Evolutionary conservation across 805 yeast genomes (phyloP).

Genomic region (Candida loeiensis): DNA sequence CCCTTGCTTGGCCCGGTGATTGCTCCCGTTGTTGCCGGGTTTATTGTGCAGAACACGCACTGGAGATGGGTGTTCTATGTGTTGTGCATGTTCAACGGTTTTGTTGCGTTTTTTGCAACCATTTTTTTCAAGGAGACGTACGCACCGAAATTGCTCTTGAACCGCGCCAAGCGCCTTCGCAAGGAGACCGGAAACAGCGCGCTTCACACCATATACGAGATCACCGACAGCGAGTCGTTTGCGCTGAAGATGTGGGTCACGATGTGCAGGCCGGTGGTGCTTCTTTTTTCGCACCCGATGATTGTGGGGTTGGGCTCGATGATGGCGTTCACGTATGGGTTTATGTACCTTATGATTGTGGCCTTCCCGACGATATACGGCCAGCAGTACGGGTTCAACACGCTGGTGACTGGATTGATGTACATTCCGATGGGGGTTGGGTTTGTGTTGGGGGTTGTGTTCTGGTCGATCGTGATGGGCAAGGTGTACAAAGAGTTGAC

Average conservation of each 20-base stretch:
- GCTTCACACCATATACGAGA: conserved; percentile 59
- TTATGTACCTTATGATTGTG: conserved; percentile 59
- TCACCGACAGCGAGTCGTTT: conserved; percentile 48
- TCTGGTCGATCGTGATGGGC: conserved; percentile 48
- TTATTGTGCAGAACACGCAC: conserved; percentile 43
- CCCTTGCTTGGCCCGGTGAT: conserved; percentile 70
- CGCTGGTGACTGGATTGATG: conserved; percentile 55
- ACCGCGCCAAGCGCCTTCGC: conserved; percentile 46
- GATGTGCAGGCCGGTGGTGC: conserved; percentile 51
- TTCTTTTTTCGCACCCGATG: conserved; percentile 58
- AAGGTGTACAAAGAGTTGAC: conserved; percentile 35
- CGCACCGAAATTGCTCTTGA: conserved; percentile 48
- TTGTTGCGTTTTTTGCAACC: conserved; percentile 43
- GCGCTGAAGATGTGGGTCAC: conserved; percentile 41
- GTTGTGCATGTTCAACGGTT: conserved; percentile 55
- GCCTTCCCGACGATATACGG: conserved; percentile 56
- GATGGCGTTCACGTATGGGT: conserved; percentile 65
- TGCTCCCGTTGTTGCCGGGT: conserved; percentile 60
- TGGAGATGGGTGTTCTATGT: conserved; percentile 74
- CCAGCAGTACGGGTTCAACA: conserved; percentile 42
- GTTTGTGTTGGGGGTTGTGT: conserved; percentile 44
- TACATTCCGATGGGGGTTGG: conserved; percentile 58
- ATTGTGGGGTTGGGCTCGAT: conserved; percentile 59
- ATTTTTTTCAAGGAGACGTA: conserved; percentile 55
- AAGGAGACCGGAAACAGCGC: conserved; percentile 52